Conservation (phyloP, 495 filamentous ascomycete species). For the Aspergillus affinis region DNA sequence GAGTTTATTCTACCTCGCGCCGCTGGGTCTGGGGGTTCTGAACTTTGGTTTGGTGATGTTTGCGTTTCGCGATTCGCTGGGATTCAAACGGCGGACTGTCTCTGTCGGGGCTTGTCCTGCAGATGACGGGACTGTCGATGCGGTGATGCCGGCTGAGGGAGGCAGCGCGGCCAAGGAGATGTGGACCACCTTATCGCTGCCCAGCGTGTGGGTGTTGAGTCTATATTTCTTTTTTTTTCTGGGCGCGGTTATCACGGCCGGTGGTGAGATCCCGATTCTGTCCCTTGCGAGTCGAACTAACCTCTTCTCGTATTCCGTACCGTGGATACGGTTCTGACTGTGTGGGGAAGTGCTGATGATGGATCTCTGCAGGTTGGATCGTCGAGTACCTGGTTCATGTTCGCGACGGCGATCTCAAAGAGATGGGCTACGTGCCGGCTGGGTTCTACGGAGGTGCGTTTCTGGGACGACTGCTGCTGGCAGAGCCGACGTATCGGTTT, state of each 20-base stretch:
- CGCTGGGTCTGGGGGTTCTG: conserved; percentile 25
- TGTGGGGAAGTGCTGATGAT: no score
- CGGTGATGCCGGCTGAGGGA: neutral
- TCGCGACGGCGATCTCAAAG: conserved; percentile 29
- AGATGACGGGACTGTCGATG: no score
- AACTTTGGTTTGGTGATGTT: conserved; percentile 23
- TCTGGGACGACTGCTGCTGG: conserved; percentile 27
- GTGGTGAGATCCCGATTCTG: conserved; percentile 24
- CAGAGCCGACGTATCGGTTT: conserved; percentile 29
- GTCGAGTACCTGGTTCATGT: conserved; percentile 34
- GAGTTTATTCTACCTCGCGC: conserved; percentile 29
- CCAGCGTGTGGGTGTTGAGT: conserved; percentile 32
- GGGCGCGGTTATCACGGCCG: conserved; percentile 29
- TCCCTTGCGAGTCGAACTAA: no score
- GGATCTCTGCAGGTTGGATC: conserved; percentile 24
- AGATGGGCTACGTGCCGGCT: conserved; percentile 34
- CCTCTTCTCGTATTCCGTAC: no score
- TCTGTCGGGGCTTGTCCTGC: neutral
- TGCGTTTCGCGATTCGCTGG: conserved; percentile 26
- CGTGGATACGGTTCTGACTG: no score
- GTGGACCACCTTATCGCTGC: conserved; percentile 19
- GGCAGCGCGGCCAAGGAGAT: conserved; percentile 22
- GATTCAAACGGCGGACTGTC: conserved; percentile 1
- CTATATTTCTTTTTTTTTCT: conserved; percentile 37
- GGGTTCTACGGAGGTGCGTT: conserved; percentile 32